Conservation (phyloP, 305 asterid genomes). For the Fraxinus platypoda region DNA sequence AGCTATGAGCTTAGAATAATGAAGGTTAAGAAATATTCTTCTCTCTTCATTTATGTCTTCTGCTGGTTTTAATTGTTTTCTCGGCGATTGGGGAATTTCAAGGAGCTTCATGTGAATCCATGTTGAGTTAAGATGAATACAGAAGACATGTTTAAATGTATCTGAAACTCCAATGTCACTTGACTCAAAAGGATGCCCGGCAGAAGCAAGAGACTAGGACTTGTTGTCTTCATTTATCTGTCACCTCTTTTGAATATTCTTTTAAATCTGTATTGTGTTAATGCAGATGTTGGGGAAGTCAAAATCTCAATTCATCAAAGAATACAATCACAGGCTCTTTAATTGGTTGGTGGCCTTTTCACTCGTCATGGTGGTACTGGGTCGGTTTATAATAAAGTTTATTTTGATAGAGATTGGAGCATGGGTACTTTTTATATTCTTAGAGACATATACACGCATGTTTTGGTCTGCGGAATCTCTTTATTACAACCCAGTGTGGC, state of each 20-base stretch:
- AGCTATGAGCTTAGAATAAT: slow-evolving; percentile 83
- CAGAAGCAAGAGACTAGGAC: background rate
- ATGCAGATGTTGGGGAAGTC: slow-evolving; percentile 97
- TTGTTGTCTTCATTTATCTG: background rate
- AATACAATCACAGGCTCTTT: slow-evolving; percentile 94
- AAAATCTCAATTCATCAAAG: slow-evolving; percentile 84
- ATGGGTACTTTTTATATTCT: slow-evolving; percentile 92
- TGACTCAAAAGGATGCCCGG: background rate
- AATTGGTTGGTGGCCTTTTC: slow-evolving; percentile 97
- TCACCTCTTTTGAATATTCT: slow-evolving; percentile 14
- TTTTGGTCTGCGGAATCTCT: slow-evolving; percentile 99
- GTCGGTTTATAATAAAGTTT: slow-evolving; percentile 87
- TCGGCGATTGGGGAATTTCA: background rate
- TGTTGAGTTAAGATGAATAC: background rate
- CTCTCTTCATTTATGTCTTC: background rate
- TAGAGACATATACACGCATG: slow-evolving; percentile 95
- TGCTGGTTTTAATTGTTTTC: background rate
- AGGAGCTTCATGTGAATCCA: background rate
- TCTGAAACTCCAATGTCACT: background rate
- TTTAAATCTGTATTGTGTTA: slow-evolving; percentile 4
- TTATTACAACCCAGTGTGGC: slow-evolving; percentile 95
- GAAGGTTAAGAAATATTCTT: slow-evolving; percentile 53
- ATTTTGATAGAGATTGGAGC: slow-evolving; percentile 87
- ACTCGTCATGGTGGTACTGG: slow-evolving; percentile 94
- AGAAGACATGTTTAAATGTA: background rate